Base-by-base conservation (phyloP, 805 yeast genomes). In the Metschnikowia orientalis region DNA sequence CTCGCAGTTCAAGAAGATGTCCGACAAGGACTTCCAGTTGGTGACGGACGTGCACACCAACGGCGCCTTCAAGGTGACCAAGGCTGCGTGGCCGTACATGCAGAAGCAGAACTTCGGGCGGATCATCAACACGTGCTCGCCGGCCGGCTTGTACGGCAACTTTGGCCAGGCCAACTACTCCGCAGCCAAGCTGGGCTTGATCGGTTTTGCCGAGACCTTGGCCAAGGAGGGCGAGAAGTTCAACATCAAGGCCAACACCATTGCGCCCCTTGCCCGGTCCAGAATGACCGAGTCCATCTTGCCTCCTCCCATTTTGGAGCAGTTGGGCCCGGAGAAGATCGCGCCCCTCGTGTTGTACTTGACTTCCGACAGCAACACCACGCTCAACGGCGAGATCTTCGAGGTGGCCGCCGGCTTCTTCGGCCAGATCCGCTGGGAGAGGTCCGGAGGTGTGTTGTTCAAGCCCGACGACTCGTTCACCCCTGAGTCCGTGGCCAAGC, bases 161-260 rank as follows among this genome's bases (percentile, higher is more conserved):
- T 90, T 89, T 63, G 98, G 98, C 30, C 98, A 90, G 65, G 77
- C 95, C 24, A 90, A 90, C 65, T 90, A 90, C 63, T 79, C 96
- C 1, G 89, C 95, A 18, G 97, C 96, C 14, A 90, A 90, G 61
- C 67, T 84, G 42, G 97, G 85, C 11, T 67, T 88, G 33, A 84
- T 90, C 36, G 97, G 97, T 8, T 77, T 90, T 49, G 82, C 95
- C 28, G 96, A 90, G 61, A 88, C 97, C 6, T 74, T 89, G 53
- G 95, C 97, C 16, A 89, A 87, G 64, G 98, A 90, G 63, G 98
- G 98, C 46, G 74, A 59, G 32, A 85, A 73, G 55, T 77, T 83
- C 66, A 87, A 88, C 64, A 90, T 90, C 55, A 67, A 68, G 42
- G 86, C 83, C 29, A 90, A 90, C 57, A 78, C 80, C 21, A 88